phyloP scores from a whole-genome alignment of 1,139 yeast genomes.

The Yarrowia galli region DNA sequence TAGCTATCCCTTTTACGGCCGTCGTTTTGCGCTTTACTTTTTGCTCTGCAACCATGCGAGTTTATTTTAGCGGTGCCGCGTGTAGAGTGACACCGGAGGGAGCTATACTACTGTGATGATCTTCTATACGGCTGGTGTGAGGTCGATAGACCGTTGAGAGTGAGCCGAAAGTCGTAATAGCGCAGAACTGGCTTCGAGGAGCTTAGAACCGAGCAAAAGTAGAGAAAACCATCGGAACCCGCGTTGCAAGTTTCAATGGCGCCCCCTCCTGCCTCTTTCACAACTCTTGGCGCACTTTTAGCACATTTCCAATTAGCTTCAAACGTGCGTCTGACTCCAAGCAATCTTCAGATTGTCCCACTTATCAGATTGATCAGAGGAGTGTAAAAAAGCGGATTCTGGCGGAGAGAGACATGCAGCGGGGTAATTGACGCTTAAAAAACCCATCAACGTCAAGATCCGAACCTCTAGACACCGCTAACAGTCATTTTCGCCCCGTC shows the following conservation, averaged over 20 bases:
- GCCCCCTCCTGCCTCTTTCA: conserved; percentile 24
- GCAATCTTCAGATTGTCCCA: conserved; percentile 12
- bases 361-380: conserved; percentile 20
- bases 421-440: neutral
- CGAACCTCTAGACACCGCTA: neutral
- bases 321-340: conserved; percentile 11
- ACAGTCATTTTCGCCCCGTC: too few relatives aligned
- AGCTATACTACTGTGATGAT: too few relatives aligned
- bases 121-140: too few relatives aligned
- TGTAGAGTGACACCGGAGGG: neutral
- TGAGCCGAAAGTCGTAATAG: too few relatives aligned
- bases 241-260: neutral
- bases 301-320: conserved; percentile 6
- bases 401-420: too few relatives aligned
- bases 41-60: conserved; percentile 24
- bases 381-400: too few relatives aligned
- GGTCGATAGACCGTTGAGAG: too few relatives aligned
- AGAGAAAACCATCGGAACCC: too few relatives aligned
- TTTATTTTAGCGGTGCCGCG: conserved; percentile 11
- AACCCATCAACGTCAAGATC: neutral
- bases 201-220: too few relatives aligned
- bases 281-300: conserved; percentile 12
- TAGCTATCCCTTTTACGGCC: neutral
- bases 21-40: neutral
- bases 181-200: too few relatives aligned